A percentile compares a stretch with the other conserved stretches of the same genome.
Evolutionary conservation across 345 rosid genomes (phyloP).

Genomic region (Moricandia arvensis): DNA sequence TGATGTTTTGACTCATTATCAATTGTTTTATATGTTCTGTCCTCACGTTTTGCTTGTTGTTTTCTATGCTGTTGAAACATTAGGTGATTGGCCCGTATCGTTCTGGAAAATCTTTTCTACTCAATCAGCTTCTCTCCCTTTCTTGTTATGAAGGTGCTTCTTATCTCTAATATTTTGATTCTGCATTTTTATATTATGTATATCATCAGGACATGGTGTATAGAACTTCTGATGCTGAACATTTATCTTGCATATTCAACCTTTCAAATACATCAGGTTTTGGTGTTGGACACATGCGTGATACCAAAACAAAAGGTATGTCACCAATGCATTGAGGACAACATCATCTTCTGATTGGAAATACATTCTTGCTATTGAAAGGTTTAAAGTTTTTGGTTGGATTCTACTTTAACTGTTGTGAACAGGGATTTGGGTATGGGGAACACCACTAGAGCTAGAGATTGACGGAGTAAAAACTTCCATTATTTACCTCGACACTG

Average conservation of each 20-base stretch:
- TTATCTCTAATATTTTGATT: constrained; percentile 21
- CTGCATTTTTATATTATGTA: constrained; percentile 17
- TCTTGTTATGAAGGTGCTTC: constrained; percentile 90
- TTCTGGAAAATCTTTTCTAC: constrained; percentile 97
- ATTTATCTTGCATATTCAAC: constrained; percentile 7
- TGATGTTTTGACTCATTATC: constrained; percentile 26
- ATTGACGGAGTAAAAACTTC: constrained; percentile 81
- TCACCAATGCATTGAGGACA: neutral
- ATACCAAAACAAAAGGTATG: constrained; percentile 96
- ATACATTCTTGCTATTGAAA: neutral
- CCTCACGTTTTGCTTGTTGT: constrained; percentile 24
- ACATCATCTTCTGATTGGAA: neutral
- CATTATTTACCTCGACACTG: constrained; percentile 92
- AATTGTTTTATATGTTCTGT: neutral
- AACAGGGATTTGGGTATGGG: constrained; percentile 98
- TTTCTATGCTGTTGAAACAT: constrained; percentile 34
- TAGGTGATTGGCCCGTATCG: constrained; percentile 99
- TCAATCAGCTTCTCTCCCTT: constrained; percentile 97
- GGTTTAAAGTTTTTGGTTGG: neutral
- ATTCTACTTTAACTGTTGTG: constrained; percentile 1
- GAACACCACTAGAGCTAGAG: constrained; percentile 74
- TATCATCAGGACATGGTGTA: neutral
- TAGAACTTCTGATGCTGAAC: neutral
- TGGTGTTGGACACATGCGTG: constrained; percentile 99
- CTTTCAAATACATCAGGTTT: constrained; percentile 54